Evolutionary conservation across 2,329 filamentous ascomycete species (phyloP), one percentile per base, ranked within the genome.

Genomic region (Monosporascus sp.): DNA sequence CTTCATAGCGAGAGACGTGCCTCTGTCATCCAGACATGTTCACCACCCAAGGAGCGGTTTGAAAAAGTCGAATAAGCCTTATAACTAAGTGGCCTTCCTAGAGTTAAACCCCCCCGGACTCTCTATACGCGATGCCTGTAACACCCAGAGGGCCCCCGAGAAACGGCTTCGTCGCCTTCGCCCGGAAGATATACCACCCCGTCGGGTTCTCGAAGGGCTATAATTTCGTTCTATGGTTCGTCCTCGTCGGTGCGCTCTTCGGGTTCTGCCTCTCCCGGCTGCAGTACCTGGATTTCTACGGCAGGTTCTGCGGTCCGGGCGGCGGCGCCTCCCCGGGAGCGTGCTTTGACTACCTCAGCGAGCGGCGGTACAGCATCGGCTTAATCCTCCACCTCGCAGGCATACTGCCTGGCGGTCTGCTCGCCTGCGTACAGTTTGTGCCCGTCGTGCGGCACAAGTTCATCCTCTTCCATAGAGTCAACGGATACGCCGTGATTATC

Each of bases 401-500:
- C 14, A 69, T 79, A n/a, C 62, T 81, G 3, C 77, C 77, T 0
- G 76, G 70, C 2, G 65, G 65, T 6, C 55, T 79, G 2, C 68
- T 81, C 4, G 71, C 68, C 6, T 67, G 72, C 49, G 64, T 77
- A 22, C 78, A 81, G 65, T 81, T 81, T 57, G 61, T 78, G 2
- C 78, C 78, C 0, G 57, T 63, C 4, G 65, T 79, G 31, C 70
- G 76, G 1, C 73, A 80, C 58, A 77, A 73, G 57, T 60, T 68
- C 49, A 67, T 82, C 1, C 54, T 80, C 2, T 63, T 85, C 22
- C 84, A 88, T 61, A 78, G 83, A 1, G 72, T 87, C 52, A 82
- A 78, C 49, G 83, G 83, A 2, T 84, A 84, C 53, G 24, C 77
- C 5, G 65, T 82, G 49, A 54, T 83, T 1, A 52, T 80, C 0